Evolutionary conservation across 1,139 yeast species (phyloP), one percentile per base, ranked within the genome.

Genomic region (Protomyces inouyei): DNA sequence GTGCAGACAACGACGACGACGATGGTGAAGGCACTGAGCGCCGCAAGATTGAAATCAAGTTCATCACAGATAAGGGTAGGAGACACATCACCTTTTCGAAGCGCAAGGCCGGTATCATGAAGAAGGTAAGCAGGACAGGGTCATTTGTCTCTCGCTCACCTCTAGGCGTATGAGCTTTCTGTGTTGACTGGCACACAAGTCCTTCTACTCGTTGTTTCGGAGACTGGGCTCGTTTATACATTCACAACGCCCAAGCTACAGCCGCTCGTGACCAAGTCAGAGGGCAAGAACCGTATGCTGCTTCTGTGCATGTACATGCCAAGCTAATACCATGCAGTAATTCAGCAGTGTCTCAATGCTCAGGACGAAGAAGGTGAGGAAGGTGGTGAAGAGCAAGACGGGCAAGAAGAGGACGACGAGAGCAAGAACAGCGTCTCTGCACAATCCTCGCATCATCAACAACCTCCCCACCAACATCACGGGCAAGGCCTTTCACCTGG

Each of bases 41-140:
- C 78, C 87, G 98, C 78, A 93, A 93, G 78, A 93, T 93, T 74
- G 98, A 93, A 77, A 93, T 93, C 76, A 90, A 91, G 79, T 93
- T 93, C 74, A 93, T 93, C 73, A 96, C 92, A 77, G 97, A 93
- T 77, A 93, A 93, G 78, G 89, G 97, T 38, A 86, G 98, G 76
- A 90, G 98, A 74, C 98, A 93, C 77, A 93, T 93, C 71, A 93
- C 98, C 35, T 93, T 93, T 73, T 89, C 97, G 64, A 93, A 93
- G 79, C 88, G 98, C 77, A 92, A 93, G 78, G 98, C 97, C 53
- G 98, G 98, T 69, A 93, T 93, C 73, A 93, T 93, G 98, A 93
- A 93, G 79, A 78, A 93, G 70, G 71, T 69, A 32, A 10, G 65
- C 52, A 28, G 32, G 8, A 1, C 32, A 28, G 32, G 6, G 1